Evolutionary conservation across 208 protist species (phyloP), one percentile per base, ranked within the genome.

Genomic region (Leishmania tropica): DNA sequence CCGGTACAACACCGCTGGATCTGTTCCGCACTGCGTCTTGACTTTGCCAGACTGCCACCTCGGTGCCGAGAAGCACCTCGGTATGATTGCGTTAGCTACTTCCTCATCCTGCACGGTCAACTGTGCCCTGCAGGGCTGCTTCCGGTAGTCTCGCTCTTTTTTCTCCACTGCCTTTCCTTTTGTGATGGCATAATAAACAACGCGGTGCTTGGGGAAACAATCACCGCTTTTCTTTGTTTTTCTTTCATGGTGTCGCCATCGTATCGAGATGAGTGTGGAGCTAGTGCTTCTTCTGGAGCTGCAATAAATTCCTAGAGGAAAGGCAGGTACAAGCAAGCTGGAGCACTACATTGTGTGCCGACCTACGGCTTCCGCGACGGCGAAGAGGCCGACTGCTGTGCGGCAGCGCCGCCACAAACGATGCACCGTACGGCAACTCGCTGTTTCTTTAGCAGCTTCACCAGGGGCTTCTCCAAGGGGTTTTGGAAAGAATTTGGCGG

Each of bases 381-480:
- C 45, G 70, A 47, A 74, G 45, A 24, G 28, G 45, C 28, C 24
- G 45, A 53, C 24, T 53, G 31, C 19, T 74, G 24, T 35, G 42
- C 70, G 6, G 13, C n/a, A 35, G 45, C 24, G 24, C 70, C 28
- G 2, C 45, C 70, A 54, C 70, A 45, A 51, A 37, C 28, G 83
- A 87, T 92, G 80, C 87, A 81, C 37, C 87, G 87, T 10, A 89
- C 83, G 37, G 75, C 56, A 13, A n/a, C 56, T n/a, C 80, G 78
- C 15, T 76, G 84, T 58, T 90, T 92, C 68, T 82, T 90, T 42
- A 83, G 87, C 24, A 79, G 79, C 35, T 90, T 93, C 70, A 81
- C 73, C 45, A 85, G 78, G 5, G 89, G 89, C 17, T 93, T 92
- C 62, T 90, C 87, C 11, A 90, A 90, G 71, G 85, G 87, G 7